Evolutionary conservation across 108 stramenopile genomes (phyloP).

Genomic region (Stephanodiscus minutulus): DNA sequence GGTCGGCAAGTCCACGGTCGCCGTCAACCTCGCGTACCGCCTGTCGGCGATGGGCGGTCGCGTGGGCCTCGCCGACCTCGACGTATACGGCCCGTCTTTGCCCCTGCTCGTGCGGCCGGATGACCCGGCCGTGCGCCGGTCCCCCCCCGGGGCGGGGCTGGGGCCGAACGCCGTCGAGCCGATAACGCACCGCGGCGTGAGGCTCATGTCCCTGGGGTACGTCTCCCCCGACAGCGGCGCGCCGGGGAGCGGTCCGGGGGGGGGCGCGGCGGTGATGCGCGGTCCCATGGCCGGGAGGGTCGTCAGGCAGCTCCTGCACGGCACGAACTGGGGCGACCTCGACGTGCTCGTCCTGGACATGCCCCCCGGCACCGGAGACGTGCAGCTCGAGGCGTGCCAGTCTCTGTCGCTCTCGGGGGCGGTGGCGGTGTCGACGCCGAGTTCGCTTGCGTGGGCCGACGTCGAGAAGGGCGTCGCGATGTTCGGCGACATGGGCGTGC

Average conservation of each 20-base stretch:
- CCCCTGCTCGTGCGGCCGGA: slow-evolving; percentile 83
- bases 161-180: slow-evolving; percentile 78
- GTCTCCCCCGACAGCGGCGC: slow-evolving; percentile 87
- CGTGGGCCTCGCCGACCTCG: slow-evolving; percentile 97
- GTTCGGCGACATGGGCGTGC: slow-evolving; percentile 93
- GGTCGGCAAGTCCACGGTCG: slow-evolving; percentile 98
- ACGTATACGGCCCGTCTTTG: slow-evolving; percentile 96
- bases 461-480: slow-evolving; percentile 96
- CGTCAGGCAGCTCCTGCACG: slow-evolving; percentile 90
- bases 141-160: slow-evolving; percentile 47
- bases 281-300: slow-evolving; percentile 93
- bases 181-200: slow-evolving; percentile 84
- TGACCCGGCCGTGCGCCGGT: slow-evolving; percentile 72
- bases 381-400: slow-evolving; percentile 96
- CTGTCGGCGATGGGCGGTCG: slow-evolving; percentile 81
- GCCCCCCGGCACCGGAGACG: slow-evolving; percentile 99
- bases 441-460: slow-evolving; percentile 91
- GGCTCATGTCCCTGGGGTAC: slow-evolving; percentile 85
- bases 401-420: slow-evolving; percentile 92
- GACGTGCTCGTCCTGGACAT: slow-evolving; percentile 97
- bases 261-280: slow-evolving; percentile 80
- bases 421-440: slow-evolving; percentile 99
- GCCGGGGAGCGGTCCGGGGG: slow-evolving; percentile 77
- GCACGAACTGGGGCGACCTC: slow-evolving; percentile 98
- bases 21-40: slow-evolving; percentile 97